phyloP scores from a whole-genome alignment of 768 basidiomycete species.

The Mycena latifolia region DNA sequence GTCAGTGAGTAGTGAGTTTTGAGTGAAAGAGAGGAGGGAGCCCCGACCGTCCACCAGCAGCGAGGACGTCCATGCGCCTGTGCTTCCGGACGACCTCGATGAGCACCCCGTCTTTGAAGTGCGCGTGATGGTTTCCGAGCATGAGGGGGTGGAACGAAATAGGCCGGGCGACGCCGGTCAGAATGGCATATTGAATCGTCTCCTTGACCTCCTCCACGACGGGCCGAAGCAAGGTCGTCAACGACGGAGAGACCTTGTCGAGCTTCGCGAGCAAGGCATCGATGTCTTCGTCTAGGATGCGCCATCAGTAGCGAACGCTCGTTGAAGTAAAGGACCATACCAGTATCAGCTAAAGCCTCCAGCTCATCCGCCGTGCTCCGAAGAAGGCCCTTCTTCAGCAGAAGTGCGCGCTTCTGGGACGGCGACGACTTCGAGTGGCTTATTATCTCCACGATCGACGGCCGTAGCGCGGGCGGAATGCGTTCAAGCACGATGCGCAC shows the following conservation, averaged over 20 bases:
- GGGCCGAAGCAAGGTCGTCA: constrained; percentile 62
- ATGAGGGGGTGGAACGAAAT: constrained; percentile 82
- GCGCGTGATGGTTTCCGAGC: constrained; percentile 71
- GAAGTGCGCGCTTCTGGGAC: constrained; percentile 75
- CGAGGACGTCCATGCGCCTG: constrained; percentile 78
- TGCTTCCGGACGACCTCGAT: constrained; percentile 79
- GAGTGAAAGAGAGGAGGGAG: constrained; percentile 8
- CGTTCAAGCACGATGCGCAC: constrained; percentile 73
- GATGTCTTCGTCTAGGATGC: constrained; percentile 68
- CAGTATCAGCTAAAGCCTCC: constrained; percentile 74
- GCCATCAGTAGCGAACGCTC: constrained; percentile 1
- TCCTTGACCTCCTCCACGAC: constrained; percentile 72
- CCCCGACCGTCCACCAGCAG: constrained; percentile 82
- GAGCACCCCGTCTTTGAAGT: constrained; percentile 81
- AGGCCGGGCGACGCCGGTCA: constrained; percentile 72
- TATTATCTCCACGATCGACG: constrained; percentile 73
- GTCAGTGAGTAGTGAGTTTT: not conserved
- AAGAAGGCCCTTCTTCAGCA: constrained; percentile 78
- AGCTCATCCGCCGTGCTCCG: constrained; percentile 80
- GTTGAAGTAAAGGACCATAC: constrained; percentile 49
- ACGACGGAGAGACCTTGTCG: constrained; percentile 69
- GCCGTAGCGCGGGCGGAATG: constrained; percentile 68
- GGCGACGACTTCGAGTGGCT: constrained; percentile 72
- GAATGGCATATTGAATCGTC: constrained; percentile 68
- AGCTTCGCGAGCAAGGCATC: constrained; percentile 67